These are phyloP conservation scores for Sporothrix brasiliensis DNA, from an alignment of 2,329 filamentous ascomycete genomes.

Conservation along the genomic window DNA sequence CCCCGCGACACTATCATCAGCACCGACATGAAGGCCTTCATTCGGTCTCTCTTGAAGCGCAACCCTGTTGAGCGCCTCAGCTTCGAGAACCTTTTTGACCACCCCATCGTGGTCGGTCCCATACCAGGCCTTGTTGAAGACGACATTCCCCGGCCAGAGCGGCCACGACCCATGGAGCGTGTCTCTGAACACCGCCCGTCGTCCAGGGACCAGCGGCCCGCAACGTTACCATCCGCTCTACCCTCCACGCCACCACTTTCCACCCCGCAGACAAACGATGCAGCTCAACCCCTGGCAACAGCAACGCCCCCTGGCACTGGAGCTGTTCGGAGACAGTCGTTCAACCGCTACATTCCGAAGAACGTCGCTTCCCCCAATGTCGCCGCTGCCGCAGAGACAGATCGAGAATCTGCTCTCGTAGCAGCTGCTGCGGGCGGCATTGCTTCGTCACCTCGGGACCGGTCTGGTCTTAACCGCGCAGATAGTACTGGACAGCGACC, in stretches of 20 bases:
- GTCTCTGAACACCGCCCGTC: conserved; percentile 38
- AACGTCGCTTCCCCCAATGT: not conserved
- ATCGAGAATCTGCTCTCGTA: conserved; percentile 41
- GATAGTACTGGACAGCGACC: conserved; percentile 38
- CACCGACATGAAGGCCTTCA: conserved; percentile 76
- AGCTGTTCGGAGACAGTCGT: conserved; percentile 44
- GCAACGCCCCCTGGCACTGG: conserved; percentile 35
- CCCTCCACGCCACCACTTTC: not conserved
- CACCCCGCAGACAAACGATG: not conserved
- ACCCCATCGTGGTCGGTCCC: conserved; percentile 69
- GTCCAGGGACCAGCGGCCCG: conserved; percentile 42
- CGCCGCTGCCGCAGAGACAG: conserved; percentile 42
- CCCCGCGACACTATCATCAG: conserved; percentile 71
- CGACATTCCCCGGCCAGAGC: conserved; percentile 58
- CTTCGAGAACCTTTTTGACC: conserved; percentile 82
- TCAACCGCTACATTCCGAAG: conserved; percentile 45
- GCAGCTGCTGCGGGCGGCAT: conserved; percentile 47
- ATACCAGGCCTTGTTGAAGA: conserved; percentile 84
- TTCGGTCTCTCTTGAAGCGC: conserved; percentile 79
- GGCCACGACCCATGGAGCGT: conserved; percentile 27
- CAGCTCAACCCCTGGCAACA: conserved; percentile 39
- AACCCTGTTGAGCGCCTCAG: conserved; percentile 82
- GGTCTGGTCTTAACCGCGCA: conserved; percentile 12
- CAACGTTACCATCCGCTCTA: not conserved
- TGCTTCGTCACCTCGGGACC: conserved; percentile 31